Conservation (phyloP, 345 rosid species). For the Gossypium thurberi region DNA sequence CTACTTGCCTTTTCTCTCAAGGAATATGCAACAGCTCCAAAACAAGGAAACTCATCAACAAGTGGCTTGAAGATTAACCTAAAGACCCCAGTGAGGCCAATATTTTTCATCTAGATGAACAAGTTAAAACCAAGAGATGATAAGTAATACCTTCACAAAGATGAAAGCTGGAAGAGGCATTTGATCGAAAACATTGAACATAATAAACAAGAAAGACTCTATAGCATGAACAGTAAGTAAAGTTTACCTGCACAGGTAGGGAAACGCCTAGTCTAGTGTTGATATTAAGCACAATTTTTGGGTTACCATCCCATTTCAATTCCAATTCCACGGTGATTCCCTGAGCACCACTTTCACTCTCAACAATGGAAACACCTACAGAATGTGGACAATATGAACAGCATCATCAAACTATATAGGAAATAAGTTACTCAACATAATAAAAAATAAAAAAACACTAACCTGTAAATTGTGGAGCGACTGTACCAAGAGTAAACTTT, state of each 20-base stretch:
- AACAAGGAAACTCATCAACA: slow-evolving; percentile 76
- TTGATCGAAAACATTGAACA: not conserved
- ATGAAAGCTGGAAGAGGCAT: not conserved
- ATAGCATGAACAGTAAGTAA: not conserved
- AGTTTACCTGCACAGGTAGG: slow-evolving; percentile 69
- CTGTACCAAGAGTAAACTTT: slow-evolving; percentile 77
- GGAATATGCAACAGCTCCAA: slow-evolving; percentile 82
- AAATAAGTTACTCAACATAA: not conserved
- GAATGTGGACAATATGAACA: not conserved
- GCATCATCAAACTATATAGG: not conserved
- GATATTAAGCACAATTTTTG: slow-evolving; percentile 63
- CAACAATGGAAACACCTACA: slow-evolving; percentile 64
- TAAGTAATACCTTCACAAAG: not conserved
- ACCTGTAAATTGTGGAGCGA: slow-evolving; percentile 98
- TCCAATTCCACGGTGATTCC: slow-evolving; percentile 80
- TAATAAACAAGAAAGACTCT: not conserved
- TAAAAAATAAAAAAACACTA: not conserved
- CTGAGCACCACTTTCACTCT: slow-evolving; percentile 37
- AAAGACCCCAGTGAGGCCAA: slow-evolving; percentile 87
- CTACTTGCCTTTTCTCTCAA: slow-evolving; percentile 61
- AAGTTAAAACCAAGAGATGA: slow-evolving; percentile 14
- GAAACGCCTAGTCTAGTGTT: slow-evolving; percentile 72
- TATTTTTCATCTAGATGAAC: slow-evolving; percentile 61
- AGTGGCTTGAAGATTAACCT: slow-evolving; percentile 88
- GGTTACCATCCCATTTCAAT: slow-evolving; percentile 93